These are phyloP conservation scores for Fagus crenata DNA, from an alignment of 306 rosid genomes.

Conservation along the genomic window DNA sequence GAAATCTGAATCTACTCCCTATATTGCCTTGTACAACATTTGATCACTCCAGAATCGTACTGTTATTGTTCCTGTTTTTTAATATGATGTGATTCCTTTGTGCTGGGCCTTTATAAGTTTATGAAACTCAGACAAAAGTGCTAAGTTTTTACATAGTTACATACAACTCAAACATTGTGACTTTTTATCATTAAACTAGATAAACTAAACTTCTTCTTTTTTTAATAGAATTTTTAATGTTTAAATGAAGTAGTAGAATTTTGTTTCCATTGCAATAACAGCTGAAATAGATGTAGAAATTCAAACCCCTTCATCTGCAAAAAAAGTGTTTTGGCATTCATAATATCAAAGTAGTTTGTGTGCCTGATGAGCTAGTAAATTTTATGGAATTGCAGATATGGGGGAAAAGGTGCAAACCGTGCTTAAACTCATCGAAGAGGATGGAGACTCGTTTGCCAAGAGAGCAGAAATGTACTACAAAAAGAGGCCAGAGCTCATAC, in stretches of 20 bases:
- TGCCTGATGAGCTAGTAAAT: conserved; percentile 20
- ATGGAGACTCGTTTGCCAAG: conserved; percentile 96
- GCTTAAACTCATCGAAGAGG: conserved; percentile 65
- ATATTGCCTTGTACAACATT: too few species aligned
- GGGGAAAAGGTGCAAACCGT: conserved; percentile 70
- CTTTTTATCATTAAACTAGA: not conserved
- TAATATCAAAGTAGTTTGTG: conserved; percentile 2
- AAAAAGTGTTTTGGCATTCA: not conserved
- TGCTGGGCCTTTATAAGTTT: not conserved
- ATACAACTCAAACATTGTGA: not conserved
- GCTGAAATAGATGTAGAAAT: conserved; percentile 4
- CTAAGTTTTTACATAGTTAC: not conserved
- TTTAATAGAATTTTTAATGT: too few species aligned
- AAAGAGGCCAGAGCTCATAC: conserved; percentile 83
- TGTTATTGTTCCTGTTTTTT: too few species aligned
- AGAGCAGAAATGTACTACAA: conserved; percentile 98
- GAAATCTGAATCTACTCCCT: too few species aligned
- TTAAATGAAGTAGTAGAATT: not conserved
- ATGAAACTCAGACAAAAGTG: not conserved
- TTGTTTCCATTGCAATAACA: not conserved
- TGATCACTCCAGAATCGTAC: too few species aligned
- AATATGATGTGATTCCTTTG: not conserved
- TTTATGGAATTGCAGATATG: conserved; percentile 66
- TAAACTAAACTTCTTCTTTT: not conserved
- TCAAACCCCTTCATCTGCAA: not conserved